These are phyloP conservation scores for Populus nigra DNA, from an alignment of 345 rosid species.

Conservation along the genomic window DNA sequence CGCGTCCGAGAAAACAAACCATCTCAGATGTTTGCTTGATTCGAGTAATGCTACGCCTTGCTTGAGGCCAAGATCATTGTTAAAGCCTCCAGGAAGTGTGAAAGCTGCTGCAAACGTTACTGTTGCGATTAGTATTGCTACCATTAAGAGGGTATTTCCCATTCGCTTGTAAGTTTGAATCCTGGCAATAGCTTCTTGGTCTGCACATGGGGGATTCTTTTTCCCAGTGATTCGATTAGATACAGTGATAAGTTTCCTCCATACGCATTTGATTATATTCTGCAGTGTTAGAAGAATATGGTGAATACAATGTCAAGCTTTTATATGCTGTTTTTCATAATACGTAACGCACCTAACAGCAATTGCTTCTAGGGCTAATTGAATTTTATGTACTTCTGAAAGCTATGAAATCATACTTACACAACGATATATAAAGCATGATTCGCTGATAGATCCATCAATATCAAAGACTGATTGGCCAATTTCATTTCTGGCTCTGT, in stretches of 20 bases:
- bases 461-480: neutral
- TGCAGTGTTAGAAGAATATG: neutral
- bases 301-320: too few species aligned
- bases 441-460: neutral
- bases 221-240: neutral
- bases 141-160: neutral
- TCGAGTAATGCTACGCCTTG: neutral
- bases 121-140: slow-evolving; percentile 3
- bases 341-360: too few species aligned
- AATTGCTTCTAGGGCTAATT: too few species aligned
- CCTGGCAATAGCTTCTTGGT: neutral
- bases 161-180: neutral
- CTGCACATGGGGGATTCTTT: neutral
- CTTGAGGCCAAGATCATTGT: neutral
- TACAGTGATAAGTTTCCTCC: neutral
- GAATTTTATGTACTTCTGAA: too few species aligned
- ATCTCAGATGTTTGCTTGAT: neutral
- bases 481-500: neutral
- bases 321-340: neutral
- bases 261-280: neutral
- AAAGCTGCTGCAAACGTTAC: slow-evolving; percentile 1
- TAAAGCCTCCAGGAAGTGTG: neutral
- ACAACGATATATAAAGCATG: neutral
- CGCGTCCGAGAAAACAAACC: neutral
- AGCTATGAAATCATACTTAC: neutral